phyloP scores from a whole-genome alignment of 2,329 filamentous ascomycete species.

The Grosmannia huntii region DNA sequence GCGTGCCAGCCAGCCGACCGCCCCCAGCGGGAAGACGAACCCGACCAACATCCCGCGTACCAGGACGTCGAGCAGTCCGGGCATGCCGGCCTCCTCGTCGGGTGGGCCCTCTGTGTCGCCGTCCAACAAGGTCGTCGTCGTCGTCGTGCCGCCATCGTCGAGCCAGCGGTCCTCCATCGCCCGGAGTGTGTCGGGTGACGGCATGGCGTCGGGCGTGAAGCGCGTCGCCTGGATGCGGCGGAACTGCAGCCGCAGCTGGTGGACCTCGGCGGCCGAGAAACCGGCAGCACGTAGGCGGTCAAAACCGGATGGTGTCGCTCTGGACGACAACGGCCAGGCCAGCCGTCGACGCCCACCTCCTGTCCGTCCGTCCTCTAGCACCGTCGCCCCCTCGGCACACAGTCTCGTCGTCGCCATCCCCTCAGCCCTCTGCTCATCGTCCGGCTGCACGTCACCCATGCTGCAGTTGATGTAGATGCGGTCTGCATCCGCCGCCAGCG shows the following conservation, averaged over 20 bases:
- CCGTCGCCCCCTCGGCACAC: no score
- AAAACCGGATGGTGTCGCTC: slow-evolving; percentile 61
- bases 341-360: not conserved
- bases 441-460: slow-evolving; percentile 63
- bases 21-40: slow-evolving; percentile 89
- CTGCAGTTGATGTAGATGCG: slow-evolving; percentile 89
- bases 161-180: slow-evolving; percentile 85
- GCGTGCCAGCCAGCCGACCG: slow-evolving; percentile 70
- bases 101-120: slow-evolving; percentile 20
- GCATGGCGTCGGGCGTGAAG: slow-evolving; percentile 82
- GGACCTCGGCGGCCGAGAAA: slow-evolving; percentile 72
- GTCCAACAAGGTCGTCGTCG: slow-evolving; percentile 14
- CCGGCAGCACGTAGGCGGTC: slow-evolving; percentile 72
- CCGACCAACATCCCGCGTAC: slow-evolving; percentile 80
- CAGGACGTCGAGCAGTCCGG: slow-evolving; percentile 66
- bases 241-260: slow-evolving; percentile 78
- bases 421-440: not conserved
- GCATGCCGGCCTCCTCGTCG: slow-evolving; percentile 31
- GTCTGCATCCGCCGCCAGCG: slow-evolving; percentile 1
- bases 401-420: not conserved
- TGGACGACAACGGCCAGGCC: not conserved
- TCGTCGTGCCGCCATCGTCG: slow-evolving; percentile 43
- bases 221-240: slow-evolving; percentile 69
- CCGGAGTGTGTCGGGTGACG: slow-evolving; percentile 60
- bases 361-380: not conserved